phyloP scores from a whole-genome alignment of 352 stramenopile genomes.

The Thalassiosira mediterranea region DNA sequence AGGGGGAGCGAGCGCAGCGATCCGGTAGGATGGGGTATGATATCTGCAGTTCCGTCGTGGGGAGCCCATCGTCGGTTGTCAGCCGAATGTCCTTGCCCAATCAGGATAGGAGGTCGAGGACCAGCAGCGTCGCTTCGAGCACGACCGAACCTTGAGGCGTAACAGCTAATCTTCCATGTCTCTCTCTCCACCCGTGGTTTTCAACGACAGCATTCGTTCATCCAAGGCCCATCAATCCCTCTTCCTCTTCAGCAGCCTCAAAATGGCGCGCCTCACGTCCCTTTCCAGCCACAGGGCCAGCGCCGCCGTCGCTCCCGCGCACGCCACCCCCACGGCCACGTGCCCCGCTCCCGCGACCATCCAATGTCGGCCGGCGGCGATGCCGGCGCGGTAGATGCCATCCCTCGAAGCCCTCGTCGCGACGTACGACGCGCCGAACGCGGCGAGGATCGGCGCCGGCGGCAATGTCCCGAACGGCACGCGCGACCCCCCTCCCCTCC shows the following conservation, averaged over 20 bases:
- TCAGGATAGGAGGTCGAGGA: no score
- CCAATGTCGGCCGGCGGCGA: constrained; percentile 56
- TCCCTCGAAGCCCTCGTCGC: constrained; percentile 36
- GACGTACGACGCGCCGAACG: constrained; percentile 59
- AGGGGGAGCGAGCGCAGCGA: no score
- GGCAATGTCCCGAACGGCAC: constrained; percentile 53
- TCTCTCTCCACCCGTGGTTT: no score
- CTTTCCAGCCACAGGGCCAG: constrained; percentile 39
- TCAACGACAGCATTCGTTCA: no score
- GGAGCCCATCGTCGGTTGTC: no score
- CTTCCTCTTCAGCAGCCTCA: constrained; percentile 11
- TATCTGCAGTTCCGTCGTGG: no score
- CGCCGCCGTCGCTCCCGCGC: constrained; percentile 29
- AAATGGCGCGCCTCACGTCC: constrained; percentile 27
- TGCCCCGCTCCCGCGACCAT: constrained; percentile 57
- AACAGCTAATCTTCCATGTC: no score
- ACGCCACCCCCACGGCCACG: constrained; percentile 54
- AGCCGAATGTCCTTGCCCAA: no score
- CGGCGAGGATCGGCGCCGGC: constrained; percentile 52
- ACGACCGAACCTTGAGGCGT: no score
- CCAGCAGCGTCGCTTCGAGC: no score
- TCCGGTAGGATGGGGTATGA: no score
- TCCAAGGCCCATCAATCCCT: constrained; percentile 1
- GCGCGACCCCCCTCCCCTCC: neutral
- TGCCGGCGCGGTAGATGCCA: constrained; percentile 14